Base-by-base conservation (phyloP, 2,329 filamentous ascomycete species). In the Sclerotinia subarctica region DNA sequence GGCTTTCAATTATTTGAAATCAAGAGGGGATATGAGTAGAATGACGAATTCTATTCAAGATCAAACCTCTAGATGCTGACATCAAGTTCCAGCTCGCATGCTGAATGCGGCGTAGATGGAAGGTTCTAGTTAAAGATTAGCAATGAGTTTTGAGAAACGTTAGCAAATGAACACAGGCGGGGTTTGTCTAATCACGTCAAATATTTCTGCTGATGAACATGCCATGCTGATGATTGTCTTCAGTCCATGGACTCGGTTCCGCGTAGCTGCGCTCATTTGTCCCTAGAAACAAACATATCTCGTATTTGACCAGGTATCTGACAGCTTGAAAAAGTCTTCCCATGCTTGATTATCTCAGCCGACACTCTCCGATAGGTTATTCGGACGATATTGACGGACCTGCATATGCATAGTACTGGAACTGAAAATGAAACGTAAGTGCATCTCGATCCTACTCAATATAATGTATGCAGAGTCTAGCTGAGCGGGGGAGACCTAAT, bases 231-330 rank as follows among this genome's bases (percentile, higher is more conserved):
- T 24, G n/a, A 38, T 51, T 51, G 21, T 38, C n/a, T 63, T 63
- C 59, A 51, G 59, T 46, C 59, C 59, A 63, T 42, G 32, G 59
- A 63, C 59, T 63, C 59, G 59, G 59, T 42, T 63, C 51, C 38
- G 46, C 59, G 15, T n/a, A 24, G 46, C 47, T 42, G 46, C 38
- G 46, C 29, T 63, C 46, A 38, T n/a, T 26, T n/a, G 15, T 38
- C 5, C 32, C 46, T 26, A 51, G 59, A 5, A 26, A 47, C 17
- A 5, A 26, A 47, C 17, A 63, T 63, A 51, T 42, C 59, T 63
- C 59, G 59, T 63, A 63, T 63, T 26, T 24, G 51, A n/a, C 46
- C 47, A 11, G 46, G 58, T 51, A 51, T 24, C 38, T 51, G 46
- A 38, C n/a, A 51, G n/a, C 15, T 26, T 38, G 21, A 24, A 26